Conservation (phyloP, 2,329 filamentous ascomycete species). For the Microcyclospora pomicola region DNA sequence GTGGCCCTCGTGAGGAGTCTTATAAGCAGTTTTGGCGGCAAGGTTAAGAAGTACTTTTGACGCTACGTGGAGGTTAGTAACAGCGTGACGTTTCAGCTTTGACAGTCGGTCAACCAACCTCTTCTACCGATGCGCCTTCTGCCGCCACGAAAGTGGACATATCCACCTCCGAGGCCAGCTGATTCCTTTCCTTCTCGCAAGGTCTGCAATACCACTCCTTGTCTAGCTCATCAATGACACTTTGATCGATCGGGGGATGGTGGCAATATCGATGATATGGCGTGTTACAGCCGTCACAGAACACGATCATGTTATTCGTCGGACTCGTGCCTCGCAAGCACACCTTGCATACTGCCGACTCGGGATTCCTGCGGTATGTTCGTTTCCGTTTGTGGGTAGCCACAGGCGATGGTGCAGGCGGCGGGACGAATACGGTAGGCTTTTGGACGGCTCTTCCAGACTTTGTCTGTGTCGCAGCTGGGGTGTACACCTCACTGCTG, state of each 20-base stretch:
- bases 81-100: neutral
- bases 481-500: slow-evolving; percentile 33
- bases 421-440: slow-evolving; percentile 48
- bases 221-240: slow-evolving; percentile 51
- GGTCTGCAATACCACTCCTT: slow-evolving; percentile 58
- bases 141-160: slow-evolving; percentile 27
- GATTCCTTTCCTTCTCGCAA: slow-evolving; percentile 40
- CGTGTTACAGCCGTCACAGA: slow-evolving; percentile 68
- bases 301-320: slow-evolving; percentile 65
- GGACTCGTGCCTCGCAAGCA: slow-evolving; percentile 62
- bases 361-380: slow-evolving; percentile 38
- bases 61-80: slow-evolving; percentile 5
- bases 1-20: slow-evolving; percentile 50
- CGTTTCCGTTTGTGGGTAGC: slow-evolving; percentile 41
- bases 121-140: slow-evolving; percentile 26
- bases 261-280: slow-evolving; percentile 77
- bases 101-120: slow-evolving; percentile 21
- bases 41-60: slow-evolving; percentile 42
- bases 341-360: slow-evolving; percentile 52
- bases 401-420: slow-evolving; percentile 34
- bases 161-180: slow-evolving; percentile 28
- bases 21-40: slow-evolving; percentile 49
- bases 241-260: slow-evolving; percentile 57
- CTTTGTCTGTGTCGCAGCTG: slow-evolving; percentile 54
- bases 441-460: slow-evolving; percentile 61